phyloP scores from a whole-genome alignment of 129 eudicot genomes.

The Flaveria sonorensis region DNA sequence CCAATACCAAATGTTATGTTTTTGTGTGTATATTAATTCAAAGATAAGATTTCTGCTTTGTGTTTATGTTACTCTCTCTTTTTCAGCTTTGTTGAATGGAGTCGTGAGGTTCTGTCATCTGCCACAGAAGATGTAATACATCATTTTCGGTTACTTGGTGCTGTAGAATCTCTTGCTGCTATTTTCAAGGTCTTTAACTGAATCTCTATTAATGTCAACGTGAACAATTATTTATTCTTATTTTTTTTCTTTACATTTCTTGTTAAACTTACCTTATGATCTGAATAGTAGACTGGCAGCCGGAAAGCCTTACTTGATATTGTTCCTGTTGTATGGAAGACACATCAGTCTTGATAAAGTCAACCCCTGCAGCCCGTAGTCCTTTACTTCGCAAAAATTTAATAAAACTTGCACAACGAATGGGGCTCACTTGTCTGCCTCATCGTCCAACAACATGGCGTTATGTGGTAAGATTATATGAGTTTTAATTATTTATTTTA shows the following conservation, averaged over 20 bases:
- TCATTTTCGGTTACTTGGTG: constrained; percentile 84
- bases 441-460: constrained; percentile 89
- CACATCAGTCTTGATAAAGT: constrained; percentile 68
- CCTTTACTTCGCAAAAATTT: constrained; percentile 90
- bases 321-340: constrained; percentile 78
- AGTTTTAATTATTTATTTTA: not conserved
- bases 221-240: not conserved
- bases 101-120: constrained; percentile 76
- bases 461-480: constrained; percentile 70
- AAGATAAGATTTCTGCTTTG: constrained; percentile 14
- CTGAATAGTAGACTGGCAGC: constrained; percentile 66
- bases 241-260: constrained; percentile 13
- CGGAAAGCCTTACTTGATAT: constrained; percentile 64
- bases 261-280: constrained; percentile 21
- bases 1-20: constrained; percentile 7
- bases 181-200: constrained; percentile 72
- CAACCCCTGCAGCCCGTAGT: constrained; percentile 73
- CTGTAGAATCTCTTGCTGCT: constrained; percentile 80
- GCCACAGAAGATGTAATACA: constrained; percentile 54
- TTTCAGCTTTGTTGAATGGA: constrained; percentile 87
- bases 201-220: constrained; percentile 13
- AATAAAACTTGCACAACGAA: constrained; percentile 78
- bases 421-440: constrained; percentile 82
- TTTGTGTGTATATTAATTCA: constrained; percentile 10
- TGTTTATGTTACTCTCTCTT: constrained; percentile 19